A percentile compares a stretch with the other conserved stretches of the same genome.
Evolutionary conservation across 352 stramenopile genomes (phyloP).

Genomic region (Globisporangium uncinulatum): DNA sequence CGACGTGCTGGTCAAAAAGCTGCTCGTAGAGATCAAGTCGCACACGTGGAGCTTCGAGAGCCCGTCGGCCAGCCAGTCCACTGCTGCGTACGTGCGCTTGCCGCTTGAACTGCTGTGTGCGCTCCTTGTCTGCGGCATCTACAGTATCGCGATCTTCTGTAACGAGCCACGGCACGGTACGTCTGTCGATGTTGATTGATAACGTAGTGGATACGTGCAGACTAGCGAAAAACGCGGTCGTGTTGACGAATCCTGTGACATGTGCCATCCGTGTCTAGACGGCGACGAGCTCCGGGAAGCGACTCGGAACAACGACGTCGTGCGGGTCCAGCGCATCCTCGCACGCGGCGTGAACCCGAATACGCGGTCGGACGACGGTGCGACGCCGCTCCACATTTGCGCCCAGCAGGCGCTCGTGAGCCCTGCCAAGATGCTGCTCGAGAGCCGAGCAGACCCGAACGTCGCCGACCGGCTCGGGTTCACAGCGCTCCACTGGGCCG

Average conservation of each 20-base stretch:
- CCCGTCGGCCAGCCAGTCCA: conserved; percentile 18
- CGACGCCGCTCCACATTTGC: conserved; percentile 74
- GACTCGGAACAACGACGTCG: conserved; percentile 65
- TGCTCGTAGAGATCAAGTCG: conserved; percentile 27
- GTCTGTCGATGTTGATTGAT: conserved; percentile 1
- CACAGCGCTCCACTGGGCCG: conserved; percentile 74
- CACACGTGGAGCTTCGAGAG: conserved; percentile 18
- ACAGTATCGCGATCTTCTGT: conserved; percentile 60
- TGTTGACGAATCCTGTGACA: not conserved
- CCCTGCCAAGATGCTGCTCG: conserved; percentile 52
- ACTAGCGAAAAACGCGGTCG: no score
- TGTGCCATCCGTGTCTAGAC: conserved; percentile 39
- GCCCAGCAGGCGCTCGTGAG: conserved; percentile 64
- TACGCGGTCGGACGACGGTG: conserved; percentile 46
- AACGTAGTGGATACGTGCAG: not conserved
- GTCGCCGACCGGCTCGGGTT: conserved; percentile 56
- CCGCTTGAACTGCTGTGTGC: conserved; percentile 41
- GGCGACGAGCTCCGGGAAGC: conserved; percentile 73
- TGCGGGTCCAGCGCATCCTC: conserved; percentile 50
- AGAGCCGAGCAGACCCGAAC: conserved; percentile 61
- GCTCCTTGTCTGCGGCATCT: conserved; percentile 40
- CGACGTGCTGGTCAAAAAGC: conserved; percentile 21
- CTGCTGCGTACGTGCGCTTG: conserved; percentile 30
- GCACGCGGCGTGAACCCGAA: conserved; percentile 51
- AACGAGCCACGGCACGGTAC: conserved; percentile 65